Evolutionary conservation across 1,284 basidiomycete genomes (phyloP), one percentile per base, ranked within the genome.

Genomic region (Neonothopanus nambi): DNA sequence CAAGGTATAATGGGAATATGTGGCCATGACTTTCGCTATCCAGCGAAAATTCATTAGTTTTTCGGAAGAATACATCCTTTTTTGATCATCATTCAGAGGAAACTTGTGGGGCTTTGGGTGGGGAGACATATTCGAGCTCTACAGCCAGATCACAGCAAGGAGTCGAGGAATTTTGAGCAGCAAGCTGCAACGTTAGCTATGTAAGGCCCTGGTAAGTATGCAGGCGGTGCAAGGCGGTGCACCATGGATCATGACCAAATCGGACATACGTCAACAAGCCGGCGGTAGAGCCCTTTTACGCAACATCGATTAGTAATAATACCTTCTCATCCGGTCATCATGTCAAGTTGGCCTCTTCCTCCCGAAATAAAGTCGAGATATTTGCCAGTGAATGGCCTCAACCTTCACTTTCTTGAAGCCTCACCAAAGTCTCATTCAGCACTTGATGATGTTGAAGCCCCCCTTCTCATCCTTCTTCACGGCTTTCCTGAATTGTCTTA

Each of bases 401-500:
- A 75, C 39, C 68, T 78, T 43, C 77, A 82, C 55, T 65, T 81
- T 38, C 70, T 85, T n/a, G 81, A 84, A 57, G 77, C 78, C 4
- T 53, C 58, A 35, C 72, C 75, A 12, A 40, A 20, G 46, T 18
- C 61, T 59, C 39, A 56, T 20, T 11, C 30, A 24, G 15, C 2
- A 11, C 5, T 28, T 23, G n/a, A n/a, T n/a, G n/a, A n/a, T n/a
- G n/a, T n/a, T n/a, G 21, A 55, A 65, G 61, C 69, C 7, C 80
- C 79, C 2, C 70, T 87, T 12, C 62, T 86, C 52, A 57, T 86
- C n/a, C 74, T 85, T 26, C 65, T 86, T 1, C 84, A 86, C 57
- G 85, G 84, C 36, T 86, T 86, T 62, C 84, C 85, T 11, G 84
- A 85, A 61, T 71, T 86, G 9, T 76, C 81, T 1, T 82, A 80